These are phyloP conservation scores for Chlamydomonas reinhardtii DNA, from an alignment of 163 green algal species.

Conservation along the genomic window DNA sequence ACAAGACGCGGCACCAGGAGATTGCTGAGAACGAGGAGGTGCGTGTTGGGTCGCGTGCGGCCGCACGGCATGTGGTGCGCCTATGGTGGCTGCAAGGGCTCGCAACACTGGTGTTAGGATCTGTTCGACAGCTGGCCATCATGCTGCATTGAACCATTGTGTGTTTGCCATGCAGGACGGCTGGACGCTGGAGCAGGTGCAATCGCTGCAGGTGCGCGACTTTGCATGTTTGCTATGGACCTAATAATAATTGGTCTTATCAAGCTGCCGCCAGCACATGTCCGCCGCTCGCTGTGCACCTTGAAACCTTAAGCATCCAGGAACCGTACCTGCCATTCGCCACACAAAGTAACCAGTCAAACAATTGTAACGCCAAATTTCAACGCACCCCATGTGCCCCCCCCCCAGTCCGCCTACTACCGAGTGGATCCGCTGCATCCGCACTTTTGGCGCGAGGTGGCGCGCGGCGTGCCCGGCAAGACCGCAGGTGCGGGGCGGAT, in stretches of 20 bases:
- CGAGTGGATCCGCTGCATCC: conserved; percentile 57
- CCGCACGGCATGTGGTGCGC: neutral
- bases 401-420: conserved; percentile 57
- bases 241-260: neutral
- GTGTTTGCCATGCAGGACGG: conserved; percentile 14
- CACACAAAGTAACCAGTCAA: too few species aligned
- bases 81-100: too few species aligned
- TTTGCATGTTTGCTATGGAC: neutral
- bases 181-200: conserved; percentile 37
- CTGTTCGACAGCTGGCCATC: too few species aligned
- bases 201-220: conserved; percentile 26
- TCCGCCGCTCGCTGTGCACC: neutral
- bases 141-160: too few species aligned
- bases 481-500: conserved; percentile 28
- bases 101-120: too few species aligned
- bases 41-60: neutral
- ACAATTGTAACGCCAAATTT: too few species aligned
- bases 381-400: neutral
- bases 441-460: conserved; percentile 68
- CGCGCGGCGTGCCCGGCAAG: conserved; percentile 47
- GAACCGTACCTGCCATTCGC: too few species aligned
- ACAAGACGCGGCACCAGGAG: conserved; percentile 15
- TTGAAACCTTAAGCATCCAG: too few species aligned
- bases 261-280: too few species aligned
- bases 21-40: conserved; percentile 28